Conservation (phyloP, 805 yeast species). For the Kodamaea fukazawae region DNA sequence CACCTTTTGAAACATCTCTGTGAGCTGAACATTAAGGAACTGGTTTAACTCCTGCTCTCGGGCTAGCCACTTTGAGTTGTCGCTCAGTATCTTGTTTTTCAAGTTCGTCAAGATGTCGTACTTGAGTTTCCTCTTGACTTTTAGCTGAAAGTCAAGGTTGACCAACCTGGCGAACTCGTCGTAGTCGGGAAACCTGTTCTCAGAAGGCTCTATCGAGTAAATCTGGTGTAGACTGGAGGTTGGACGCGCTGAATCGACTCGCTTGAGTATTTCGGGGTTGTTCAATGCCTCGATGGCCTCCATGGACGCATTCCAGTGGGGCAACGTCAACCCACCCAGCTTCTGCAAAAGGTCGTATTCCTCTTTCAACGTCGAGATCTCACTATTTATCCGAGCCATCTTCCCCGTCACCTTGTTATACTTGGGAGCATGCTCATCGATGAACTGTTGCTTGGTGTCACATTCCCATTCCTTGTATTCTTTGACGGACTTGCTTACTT, state of each 20-base stretch:
- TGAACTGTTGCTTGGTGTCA: constrained; percentile 15
- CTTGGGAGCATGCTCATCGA: constrained; percentile 20
- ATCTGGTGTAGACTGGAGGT: constrained; percentile 15
- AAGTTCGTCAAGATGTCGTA: constrained; percentile 33
- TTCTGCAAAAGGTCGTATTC: constrained; percentile 24
- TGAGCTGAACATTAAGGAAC: constrained; percentile 28
- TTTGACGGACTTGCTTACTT: constrained; percentile 29
- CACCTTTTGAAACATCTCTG: constrained; percentile 25
- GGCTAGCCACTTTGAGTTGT: constrained; percentile 35
- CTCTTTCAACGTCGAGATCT: constrained; percentile 19
- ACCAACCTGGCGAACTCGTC: constrained; percentile 28
- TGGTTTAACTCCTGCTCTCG: constrained; percentile 30
- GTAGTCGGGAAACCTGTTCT: constrained; percentile 26
- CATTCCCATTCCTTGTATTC: constrained; percentile 30
- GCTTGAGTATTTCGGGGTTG: constrained; percentile 2
- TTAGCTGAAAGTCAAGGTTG: constrained; percentile 31
- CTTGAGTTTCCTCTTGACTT: constrained; percentile 32
- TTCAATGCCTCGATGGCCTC: constrained; percentile 4
- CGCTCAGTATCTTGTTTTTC: constrained; percentile 28
- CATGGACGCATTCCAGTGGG: constrained; percentile 18
- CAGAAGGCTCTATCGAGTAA: constrained; percentile 27
- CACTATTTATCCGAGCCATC: constrained; percentile 26
- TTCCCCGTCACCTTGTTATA: constrained; percentile 33
- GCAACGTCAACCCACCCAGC: constrained; percentile 21
- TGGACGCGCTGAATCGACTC: not conserved